phyloP scores from a whole-genome alignment of 192 early-diverging fungal genomes.

The Rhizoclosmatium sp. region DNA sequence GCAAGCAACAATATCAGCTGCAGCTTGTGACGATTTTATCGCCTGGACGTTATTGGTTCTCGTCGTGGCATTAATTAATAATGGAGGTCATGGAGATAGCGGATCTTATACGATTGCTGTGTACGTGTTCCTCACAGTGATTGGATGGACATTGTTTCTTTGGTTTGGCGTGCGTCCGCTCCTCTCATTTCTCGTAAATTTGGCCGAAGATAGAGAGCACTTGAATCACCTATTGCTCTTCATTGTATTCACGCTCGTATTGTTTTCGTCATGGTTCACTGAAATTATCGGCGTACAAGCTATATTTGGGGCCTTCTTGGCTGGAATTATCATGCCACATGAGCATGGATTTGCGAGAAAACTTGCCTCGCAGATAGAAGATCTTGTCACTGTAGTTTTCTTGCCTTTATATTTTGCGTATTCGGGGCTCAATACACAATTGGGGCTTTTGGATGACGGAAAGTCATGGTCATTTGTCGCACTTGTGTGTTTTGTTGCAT shows the following conservation, averaged over 20 bases:
- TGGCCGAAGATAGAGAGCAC: not conserved
- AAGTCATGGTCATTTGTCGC: slow-evolving; percentile 78
- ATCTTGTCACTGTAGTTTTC: slow-evolving; percentile 83
- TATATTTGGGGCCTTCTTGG: slow-evolving; percentile 92
- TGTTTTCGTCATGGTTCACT: slow-evolving; percentile 63
- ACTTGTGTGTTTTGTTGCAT: slow-evolving; percentile 77
- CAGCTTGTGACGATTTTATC: slow-evolving; percentile 79
- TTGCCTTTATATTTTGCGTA: slow-evolving; percentile 89
- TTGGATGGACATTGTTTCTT: slow-evolving; percentile 75
- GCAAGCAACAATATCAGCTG: slow-evolving; percentile 77
- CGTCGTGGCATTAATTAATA: slow-evolving; percentile 82
- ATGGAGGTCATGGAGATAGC: slow-evolving; percentile 57
- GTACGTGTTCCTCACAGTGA: slow-evolving; percentile 75
- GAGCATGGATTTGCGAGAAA: slow-evolving; percentile 86
- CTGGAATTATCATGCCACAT: slow-evolving; percentile 90
- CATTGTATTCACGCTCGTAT: slow-evolving; percentile 72
- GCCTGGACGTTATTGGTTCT: slow-evolving; percentile 72
- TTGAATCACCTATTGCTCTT: slow-evolving; percentile 68
- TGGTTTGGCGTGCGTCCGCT: slow-evolving; percentile 73
- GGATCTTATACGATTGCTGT: slow-evolving; percentile 64
- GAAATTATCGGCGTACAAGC: slow-evolving; percentile 77
- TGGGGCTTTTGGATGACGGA: slow-evolving; percentile 76
- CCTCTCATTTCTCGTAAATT: slow-evolving; percentile 42
- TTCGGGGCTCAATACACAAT: slow-evolving; percentile 87
- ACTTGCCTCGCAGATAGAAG: slow-evolving; percentile 91